Evolutionary conservation across 73 alveolate genomes (phyloP).

Genomic region (Paramecium primaurelia): DNA sequence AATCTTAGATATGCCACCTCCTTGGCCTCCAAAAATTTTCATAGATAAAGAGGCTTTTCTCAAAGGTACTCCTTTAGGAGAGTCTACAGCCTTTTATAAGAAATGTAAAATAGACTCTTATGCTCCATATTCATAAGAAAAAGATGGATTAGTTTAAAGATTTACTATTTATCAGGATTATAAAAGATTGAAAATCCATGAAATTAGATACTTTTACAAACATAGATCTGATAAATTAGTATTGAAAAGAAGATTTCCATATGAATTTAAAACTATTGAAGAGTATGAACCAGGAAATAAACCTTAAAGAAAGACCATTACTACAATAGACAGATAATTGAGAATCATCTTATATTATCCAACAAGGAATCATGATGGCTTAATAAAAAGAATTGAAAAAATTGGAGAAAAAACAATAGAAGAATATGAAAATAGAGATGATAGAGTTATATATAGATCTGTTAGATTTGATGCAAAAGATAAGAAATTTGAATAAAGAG

Average conservation of each 20-base stretch:
- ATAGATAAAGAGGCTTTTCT: slow-evolving; percentile 82
- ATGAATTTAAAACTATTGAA: slow-evolving; percentile 83
- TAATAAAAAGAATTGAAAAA: slow-evolving; percentile 84
- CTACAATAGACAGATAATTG: slow-evolving; percentile 78
- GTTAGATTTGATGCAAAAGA: slow-evolving; percentile 52
- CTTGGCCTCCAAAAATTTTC: slow-evolving; percentile 90
- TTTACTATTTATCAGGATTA: slow-evolving; percentile 79
- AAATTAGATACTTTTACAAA: slow-evolving; percentile 72
- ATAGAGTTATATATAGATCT: slow-evolving; percentile 74
- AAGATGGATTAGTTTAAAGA: slow-evolving; percentile 88
- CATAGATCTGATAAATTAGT: slow-evolving; percentile 86
- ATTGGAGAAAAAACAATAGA: slow-evolving; percentile 87
- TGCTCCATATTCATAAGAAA: slow-evolving; percentile 79
- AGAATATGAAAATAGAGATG: slow-evolving; percentile 85
- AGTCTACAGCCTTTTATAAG: slow-evolving; percentile 81
- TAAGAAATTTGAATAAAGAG: slow-evolving; percentile 13
- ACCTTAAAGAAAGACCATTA: slow-evolving; percentile 83
- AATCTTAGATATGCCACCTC: slow-evolving; percentile 93
- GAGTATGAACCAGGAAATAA: slow-evolving; percentile 81
- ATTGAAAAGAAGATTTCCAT: slow-evolving; percentile 84
- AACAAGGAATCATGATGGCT: slow-evolving; percentile 85
- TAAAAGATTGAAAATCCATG: slow-evolving; percentile 74
- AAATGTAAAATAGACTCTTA: slow-evolving; percentile 84
- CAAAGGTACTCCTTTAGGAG: slow-evolving; percentile 89
- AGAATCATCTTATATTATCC: slow-evolving; percentile 82